A percentile compares a stretch with the other conserved stretches of the same genome.
These are phyloP conservation scores for Paradendryphiella salina DNA, from an alignment of 2,329 filamentous ascomycete genomes.

Conservation along the genomic window DNA sequence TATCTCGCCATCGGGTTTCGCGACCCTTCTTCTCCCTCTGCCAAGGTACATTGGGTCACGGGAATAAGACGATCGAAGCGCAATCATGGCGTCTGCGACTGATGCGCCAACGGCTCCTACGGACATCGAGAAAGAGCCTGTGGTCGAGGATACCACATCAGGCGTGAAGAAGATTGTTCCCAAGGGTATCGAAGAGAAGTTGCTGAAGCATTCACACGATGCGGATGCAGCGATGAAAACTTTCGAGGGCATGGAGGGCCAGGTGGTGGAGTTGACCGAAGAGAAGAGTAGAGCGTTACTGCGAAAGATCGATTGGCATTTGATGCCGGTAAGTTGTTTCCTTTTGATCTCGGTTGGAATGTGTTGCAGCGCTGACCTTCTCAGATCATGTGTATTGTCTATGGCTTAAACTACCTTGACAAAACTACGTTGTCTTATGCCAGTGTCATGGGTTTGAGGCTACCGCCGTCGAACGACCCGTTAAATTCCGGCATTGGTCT, in stretches of 20 bases:
- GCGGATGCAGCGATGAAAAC: conserved; percentile 65
- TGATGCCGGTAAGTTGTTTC: conserved; percentile 55
- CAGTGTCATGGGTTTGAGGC: conserved; percentile 55
- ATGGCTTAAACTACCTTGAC: conserved; percentile 65
- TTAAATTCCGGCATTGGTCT: conserved; percentile 50
- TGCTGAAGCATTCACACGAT: conserved; percentile 58
- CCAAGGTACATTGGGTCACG: no score
- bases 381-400: conserved; percentile 59
- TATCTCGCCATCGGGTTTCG: no score
- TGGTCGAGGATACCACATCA: conserved; percentile 11
- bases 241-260: conserved; percentile 54
- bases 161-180: conserved; percentile 10
- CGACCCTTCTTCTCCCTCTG: no score
- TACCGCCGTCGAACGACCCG: conserved; percentile 35
- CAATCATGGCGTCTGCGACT: conserved; percentile 6
- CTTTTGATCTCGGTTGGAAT: no score
- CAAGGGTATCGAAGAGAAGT: conserved; percentile 30
- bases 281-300: conserved; percentile 62
- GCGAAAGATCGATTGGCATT: conserved; percentile 64
- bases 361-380: not conserved
- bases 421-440: conserved; percentile 61
- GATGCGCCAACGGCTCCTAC: not conserved
- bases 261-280: conserved; percentile 58
- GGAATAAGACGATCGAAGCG: not conserved
- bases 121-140: conserved; percentile 26